A percentile compares a stretch with the other conserved stretches of the same genome.
Evolutionary conservation across 2,329 filamentous ascomycete genomes (phyloP).

Genomic region (Geosmithia putterillii): DNA sequence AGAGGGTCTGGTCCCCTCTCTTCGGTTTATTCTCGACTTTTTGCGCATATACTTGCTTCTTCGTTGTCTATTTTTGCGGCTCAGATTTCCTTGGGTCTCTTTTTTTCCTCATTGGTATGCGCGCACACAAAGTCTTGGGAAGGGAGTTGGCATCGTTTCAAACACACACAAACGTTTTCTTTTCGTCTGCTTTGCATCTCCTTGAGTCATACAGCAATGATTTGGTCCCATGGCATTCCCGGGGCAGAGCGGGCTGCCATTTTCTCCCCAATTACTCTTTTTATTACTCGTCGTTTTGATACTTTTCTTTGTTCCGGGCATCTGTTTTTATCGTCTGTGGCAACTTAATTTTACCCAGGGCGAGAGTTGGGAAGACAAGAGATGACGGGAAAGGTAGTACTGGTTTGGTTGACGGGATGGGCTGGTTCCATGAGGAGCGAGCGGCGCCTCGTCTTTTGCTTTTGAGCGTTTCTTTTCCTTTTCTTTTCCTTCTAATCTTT

Average conservation of each 20-base stretch:
- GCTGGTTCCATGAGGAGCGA: conserved; percentile 33
- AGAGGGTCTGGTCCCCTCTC: conserved; percentile 5
- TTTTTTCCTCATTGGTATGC: not conserved
- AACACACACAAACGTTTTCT: not conserved
- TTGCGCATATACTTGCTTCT: conserved; percentile 17
- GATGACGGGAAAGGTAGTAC: not conserved
- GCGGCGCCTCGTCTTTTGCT: conserved; percentile 22
- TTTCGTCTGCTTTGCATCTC: conserved; percentile 5
- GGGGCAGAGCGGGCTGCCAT: conserved; percentile 22
- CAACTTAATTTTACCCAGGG: conserved; percentile 1
- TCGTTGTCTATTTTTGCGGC: conserved; percentile 17
- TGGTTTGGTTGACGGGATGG: conserved; percentile 11
- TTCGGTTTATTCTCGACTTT: conserved; percentile 5
- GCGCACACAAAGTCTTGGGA: conserved; percentile 7
- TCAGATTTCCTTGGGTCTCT: conserved; percentile 7
- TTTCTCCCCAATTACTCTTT: conserved; percentile 9
- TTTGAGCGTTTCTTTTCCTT: conserved; percentile 15
- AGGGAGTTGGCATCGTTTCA: conserved; percentile 13
- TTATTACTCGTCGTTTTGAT: not conserved
- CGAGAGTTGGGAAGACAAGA: not conserved
- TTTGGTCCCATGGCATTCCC: conserved; percentile 18
- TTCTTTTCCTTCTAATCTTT: conserved; percentile 21
- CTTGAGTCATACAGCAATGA: conserved; percentile 9
- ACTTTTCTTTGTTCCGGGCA: not conserved
- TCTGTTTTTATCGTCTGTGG: not conserved